These are phyloP conservation scores for Populus simonii DNA, from an alignment of 345 rosid species.

Conservation along the genomic window DNA sequence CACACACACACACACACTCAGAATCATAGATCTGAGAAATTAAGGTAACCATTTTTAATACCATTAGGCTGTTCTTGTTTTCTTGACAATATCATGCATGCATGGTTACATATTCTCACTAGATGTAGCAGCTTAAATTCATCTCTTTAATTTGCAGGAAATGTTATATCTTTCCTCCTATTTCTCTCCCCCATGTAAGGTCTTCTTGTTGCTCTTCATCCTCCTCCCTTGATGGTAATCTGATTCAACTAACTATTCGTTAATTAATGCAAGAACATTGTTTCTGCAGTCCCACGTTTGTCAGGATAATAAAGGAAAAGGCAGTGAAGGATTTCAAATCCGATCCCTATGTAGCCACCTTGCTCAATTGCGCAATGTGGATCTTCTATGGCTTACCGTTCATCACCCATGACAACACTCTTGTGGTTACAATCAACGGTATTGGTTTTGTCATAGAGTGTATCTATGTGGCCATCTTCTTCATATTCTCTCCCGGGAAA, in stretches of 20 bases:
- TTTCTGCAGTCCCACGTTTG: slow-evolving; percentile 57
- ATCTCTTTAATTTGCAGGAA: neutral
- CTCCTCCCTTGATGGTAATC: neutral
- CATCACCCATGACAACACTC: slow-evolving; percentile 55
- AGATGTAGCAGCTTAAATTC: neutral
- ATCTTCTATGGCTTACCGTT: slow-evolving; percentile 62
- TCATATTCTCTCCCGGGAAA: slow-evolving; percentile 30
- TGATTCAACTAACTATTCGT: neutral
- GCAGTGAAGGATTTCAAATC: slow-evolving; percentile 53
- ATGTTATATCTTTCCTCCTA: neutral
- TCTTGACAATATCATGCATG: neutral
- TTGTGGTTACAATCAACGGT: slow-evolving; percentile 59
- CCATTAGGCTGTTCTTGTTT: too few relatives aligned
- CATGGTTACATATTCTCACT: neutral
- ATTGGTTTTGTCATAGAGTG: slow-evolving; percentile 58
- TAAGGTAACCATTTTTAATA: too few relatives aligned
- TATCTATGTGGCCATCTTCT: slow-evolving; percentile 48
- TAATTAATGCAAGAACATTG: too few relatives aligned
- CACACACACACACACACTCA: too few relatives aligned
- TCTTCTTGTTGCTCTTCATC: neutral
- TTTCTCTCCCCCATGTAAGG: neutral
- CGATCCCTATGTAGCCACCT: slow-evolving; percentile 69
- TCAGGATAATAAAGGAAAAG: slow-evolving; percentile 46
- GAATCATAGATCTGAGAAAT: too few relatives aligned
- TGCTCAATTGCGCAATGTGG: slow-evolving; percentile 76